Evolutionary conservation across 2,329 filamentous ascomycete species (phyloP).

Genomic region (Aspergillus alliaceus): DNA sequence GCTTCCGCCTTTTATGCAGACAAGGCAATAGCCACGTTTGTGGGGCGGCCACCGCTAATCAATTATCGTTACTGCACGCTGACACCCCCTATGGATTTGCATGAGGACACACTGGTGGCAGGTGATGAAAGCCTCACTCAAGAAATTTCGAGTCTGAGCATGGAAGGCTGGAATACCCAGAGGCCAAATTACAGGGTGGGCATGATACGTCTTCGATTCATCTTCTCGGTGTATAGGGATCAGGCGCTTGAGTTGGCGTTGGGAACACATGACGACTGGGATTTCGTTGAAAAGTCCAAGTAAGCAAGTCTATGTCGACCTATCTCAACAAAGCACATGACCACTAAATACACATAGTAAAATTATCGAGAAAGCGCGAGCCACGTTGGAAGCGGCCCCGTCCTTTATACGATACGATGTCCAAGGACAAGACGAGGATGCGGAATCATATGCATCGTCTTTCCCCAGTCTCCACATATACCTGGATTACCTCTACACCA

Average conservation of each 20-base stretch:
- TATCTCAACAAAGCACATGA: background rate
- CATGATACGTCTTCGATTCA: conserved; percentile 26
- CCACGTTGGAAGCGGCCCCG: conserved; percentile 26
- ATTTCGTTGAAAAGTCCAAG: conserved; percentile 28
- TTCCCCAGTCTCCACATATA: conserved; percentile 29
- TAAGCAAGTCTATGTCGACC: conserved; percentile 7
- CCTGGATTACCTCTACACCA: conserved; percentile 36
- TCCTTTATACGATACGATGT: conserved; percentile 28
- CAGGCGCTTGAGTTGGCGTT: conserved; percentile 33
- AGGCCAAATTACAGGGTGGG: conserved; percentile 20
- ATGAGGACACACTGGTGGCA: conserved; percentile 27
- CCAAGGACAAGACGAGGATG: conserved; percentile 3
- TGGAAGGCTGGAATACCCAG: conserved; percentile 29
- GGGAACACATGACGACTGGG: conserved; percentile 22
- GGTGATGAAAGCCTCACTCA: conserved; percentile 24
- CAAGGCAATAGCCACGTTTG: conserved; percentile 51
- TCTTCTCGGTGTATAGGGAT: conserved; percentile 29
- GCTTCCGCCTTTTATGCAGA: conserved; percentile 47
- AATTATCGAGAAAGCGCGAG: conserved; percentile 25
- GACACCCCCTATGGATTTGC: conserved; percentile 35
- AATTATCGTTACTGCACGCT: conserved; percentile 45
- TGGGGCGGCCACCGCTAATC: conserved; percentile 52
- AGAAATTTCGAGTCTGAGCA: conserved; percentile 27
- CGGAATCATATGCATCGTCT: conserved; percentile 15
- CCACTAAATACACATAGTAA: conserved; percentile 16